Evolutionary conservation across 306 rosid species (phyloP), one percentile per base, ranked within the genome.

Genomic region (Echinosophora koreensis): DNA sequence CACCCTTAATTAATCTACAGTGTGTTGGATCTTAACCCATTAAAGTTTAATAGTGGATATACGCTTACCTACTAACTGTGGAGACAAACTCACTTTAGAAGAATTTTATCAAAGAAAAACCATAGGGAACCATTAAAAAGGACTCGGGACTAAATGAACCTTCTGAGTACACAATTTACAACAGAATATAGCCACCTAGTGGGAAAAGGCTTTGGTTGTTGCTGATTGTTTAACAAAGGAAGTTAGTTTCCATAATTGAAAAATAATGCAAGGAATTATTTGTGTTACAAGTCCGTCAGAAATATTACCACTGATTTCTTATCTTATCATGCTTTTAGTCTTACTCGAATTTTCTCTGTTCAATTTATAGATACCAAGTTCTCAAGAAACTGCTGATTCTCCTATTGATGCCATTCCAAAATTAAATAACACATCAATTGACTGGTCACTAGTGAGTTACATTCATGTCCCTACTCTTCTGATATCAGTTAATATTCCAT

Each of bases 381-480:
- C 97, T 58, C 85, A 73, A 49, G 98, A 94, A 66, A 84, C 84
- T 51, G 68, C 82, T 66, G 89, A 85, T 85, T 92, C 98, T 78
- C 84, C 86, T 6, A 80, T 90, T 49, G 85, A 86, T 80, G 84
- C 85, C 74, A 89, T 94, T 86, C 98, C 98, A 16, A 89, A 90
- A 82, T 56, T 81, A 30, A 80, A 90, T 68, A 88, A 90, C 72
- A 86, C 88, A 47, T 71, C 87, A 65, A 81, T 94, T 88, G 98
- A 94, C 80, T 94, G 98, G 97, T 94, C 98, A 56, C 90, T 88
- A 73, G 98, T 94, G 84, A 91, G 91, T 86, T 58, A 65, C 27
- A 80, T 76, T 77, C 35, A 70, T 72, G 44, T 74, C 59, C 56
- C 57, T 71, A 52, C 70, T 71, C 71, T 66, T 69, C 75, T 64